These are phyloP conservation scores for Meyerozyma smithsonii DNA, from an alignment of 1,139 yeast species.

Conservation along the genomic window DNA sequence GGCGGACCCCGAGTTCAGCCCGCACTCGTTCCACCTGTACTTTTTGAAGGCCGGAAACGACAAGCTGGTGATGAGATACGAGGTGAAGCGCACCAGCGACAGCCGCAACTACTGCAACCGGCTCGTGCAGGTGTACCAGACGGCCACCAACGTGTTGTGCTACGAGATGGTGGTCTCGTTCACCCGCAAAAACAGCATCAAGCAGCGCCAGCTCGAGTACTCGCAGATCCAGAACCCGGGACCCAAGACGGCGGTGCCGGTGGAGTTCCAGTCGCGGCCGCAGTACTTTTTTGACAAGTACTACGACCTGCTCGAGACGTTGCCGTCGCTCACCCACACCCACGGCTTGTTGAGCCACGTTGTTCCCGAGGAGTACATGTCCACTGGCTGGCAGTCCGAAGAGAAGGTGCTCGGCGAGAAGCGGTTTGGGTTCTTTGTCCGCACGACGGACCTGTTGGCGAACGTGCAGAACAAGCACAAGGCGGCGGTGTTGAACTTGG, in stretches of 20 bases:
- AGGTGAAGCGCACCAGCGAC: constrained; percentile 26
- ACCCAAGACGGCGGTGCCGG: constrained; percentile 21
- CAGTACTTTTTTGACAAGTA: constrained; percentile 29
- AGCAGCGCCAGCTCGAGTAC: constrained; percentile 12
- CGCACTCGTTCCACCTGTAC: constrained; percentile 39
- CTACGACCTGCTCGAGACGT: constrained; percentile 23
- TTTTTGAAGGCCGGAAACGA: constrained; percentile 36
- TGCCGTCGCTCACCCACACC: constrained; percentile 25
- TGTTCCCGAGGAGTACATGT: constrained; percentile 27
- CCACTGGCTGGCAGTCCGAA: constrained; percentile 12
- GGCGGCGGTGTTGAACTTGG: constrained; percentile 22
- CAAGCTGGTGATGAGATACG: constrained; percentile 31
- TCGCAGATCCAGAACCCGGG: constrained; percentile 11
- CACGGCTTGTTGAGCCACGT: constrained; percentile 29
- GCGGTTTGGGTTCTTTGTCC: constrained; percentile 31
- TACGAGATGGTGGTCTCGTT: constrained; percentile 33
- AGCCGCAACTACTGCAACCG: constrained; percentile 36
- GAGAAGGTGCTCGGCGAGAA: constrained; percentile 22
- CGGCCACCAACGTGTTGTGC: constrained; percentile 25
- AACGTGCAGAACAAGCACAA: constrained; percentile 20
- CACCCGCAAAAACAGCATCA: constrained; percentile 24
- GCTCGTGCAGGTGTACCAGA: constrained; percentile 31
- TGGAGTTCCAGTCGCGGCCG: constrained; percentile 28
- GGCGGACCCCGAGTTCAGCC: constrained; percentile 21
- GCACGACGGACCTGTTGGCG: constrained; percentile 25